Base-by-base conservation (phyloP, 2,329 filamentous ascomycete species). In the Ophiostoma novo-ulmi region DNA sequence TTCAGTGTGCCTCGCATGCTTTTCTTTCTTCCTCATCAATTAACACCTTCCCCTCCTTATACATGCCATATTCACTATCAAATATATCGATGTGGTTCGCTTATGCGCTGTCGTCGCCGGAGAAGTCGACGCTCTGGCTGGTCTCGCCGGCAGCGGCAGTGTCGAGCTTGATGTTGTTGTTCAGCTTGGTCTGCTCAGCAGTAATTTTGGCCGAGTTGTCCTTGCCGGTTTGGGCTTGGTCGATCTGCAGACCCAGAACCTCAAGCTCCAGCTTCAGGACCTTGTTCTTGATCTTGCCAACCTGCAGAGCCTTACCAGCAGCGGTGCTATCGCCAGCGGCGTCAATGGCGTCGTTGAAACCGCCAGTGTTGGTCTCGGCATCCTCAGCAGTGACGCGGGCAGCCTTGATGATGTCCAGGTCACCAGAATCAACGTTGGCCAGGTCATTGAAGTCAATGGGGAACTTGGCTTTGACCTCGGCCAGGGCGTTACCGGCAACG, bases 261-360 rank as follows among this genome's bases (percentile, higher is more conserved):
- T 85, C 82, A 20, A 86, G 82, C 78, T 83, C 80, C 67, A 87
- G 78, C 80, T 87, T 88, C 69, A 87, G 78, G 35, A 88, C 84
- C 80, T 87, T 87, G 80, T 87, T 87, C 81, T 87, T 86, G 75
- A 82, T 87, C 79, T 87, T 87, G 75, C 85, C 85, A 68, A 80
- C 80, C 78, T 85, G 79, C 20, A 87, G 79, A 13, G 83, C 82
- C 55, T 79, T 71, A 58, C 76, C 82, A 0, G 79, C 81, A 1
- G 79, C 78, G 14, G 79, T 76, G 26, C 78, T 79, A 38, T 77
- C 79, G 35, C 77, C 80, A 10, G 84, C 84, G 3, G 80, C 81
- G 14, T 78, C 80, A 72, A 85, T 83, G 55, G 84, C 82, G 20
- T 83, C 80, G 78, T 88, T 86, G 80, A 87, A 88, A 48, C 81